These are phyloP conservation scores for Eucalyptus albens DNA, from an alignment of 345 rosid genomes.

Conservation along the genomic window DNA sequence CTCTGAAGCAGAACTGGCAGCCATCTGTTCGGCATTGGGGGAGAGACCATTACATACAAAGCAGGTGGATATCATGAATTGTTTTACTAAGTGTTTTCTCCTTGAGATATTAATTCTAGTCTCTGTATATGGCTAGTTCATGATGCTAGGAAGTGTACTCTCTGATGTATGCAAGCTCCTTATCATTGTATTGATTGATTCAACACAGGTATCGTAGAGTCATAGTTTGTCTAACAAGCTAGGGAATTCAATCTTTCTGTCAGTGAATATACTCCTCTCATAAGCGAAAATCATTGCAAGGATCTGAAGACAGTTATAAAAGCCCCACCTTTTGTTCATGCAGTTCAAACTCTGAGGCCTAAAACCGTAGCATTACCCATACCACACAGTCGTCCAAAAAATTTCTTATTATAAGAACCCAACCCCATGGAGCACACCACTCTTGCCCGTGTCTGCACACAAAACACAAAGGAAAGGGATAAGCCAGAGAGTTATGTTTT, in stretches of 20 bases:
- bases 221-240: not conserved
- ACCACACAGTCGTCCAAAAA: not conserved
- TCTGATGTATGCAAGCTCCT: not conserved
- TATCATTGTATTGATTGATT: not conserved
- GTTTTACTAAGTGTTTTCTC: not conserved
- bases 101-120: not conserved
- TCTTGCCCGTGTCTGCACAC: not conserved
- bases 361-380: not conserved
- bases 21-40: constrained; percentile 83
- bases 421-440: not conserved
- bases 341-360: not conserved
- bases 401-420: not conserved
- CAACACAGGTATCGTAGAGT: not conserved
- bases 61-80: constrained; percentile 35
- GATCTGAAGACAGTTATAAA: not conserved
- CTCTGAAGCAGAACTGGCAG: constrained; percentile 83
- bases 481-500: not conserved
- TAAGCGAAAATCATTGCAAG: not conserved
- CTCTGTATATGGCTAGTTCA: not conserved
- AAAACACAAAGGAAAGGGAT: not conserved
- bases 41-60: constrained; percentile 84
- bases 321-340: not conserved
- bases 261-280: not conserved
- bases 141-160: not conserved
- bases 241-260: not conserved